Base-by-base conservation (phyloP, 345 rosid genomes). In the Murraya koenigii region DNA sequence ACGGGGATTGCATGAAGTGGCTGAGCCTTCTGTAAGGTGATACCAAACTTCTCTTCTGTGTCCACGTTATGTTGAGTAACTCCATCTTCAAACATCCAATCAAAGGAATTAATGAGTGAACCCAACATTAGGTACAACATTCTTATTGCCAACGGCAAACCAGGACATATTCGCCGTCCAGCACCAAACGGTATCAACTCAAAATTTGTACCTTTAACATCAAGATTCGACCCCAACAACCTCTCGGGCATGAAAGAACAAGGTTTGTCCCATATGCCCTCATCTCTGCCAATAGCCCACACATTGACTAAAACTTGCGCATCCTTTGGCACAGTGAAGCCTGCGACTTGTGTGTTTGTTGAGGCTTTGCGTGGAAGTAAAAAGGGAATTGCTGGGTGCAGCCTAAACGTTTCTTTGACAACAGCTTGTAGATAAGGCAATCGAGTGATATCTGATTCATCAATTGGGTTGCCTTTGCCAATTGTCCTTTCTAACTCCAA, bases 221-320 rank as follows among this genome's bases (percentile, higher is more conserved):
- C 91, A 6, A 86, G 38, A 2, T 81, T 77, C 0, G 82, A 79
- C 2, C 79, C 87, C 74, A 89, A 58, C 75, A 88, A 89, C 52
- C 90, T 88, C 74, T 84, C 89, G 0, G 91, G 89, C 55, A 72
- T 32, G 47, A 87, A 87, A 1, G 30, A 58, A 55, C 68, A 26
- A 0, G 89, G 80, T 36, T 75, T 72, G 66, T 75, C 85, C 88
- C 89, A 89, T n/a, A 28, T 52, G 62, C 68, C 75, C 8, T 83
- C 79, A 20, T 89, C 90, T 71, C 88, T 83, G 13, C 89, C 88
- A 3, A 88, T 87, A 3, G 89, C 87, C 91, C 89, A 87, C 1
- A 41, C 87, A 30, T 88, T 90, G 5, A 90, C 88, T 0, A 87
- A 33, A 10, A 90, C 67, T 44, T 84, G 88, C 14, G 89, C 84